Base-by-base conservation (phyloP, 108 stramenopile species). In the Cyclotella sp. region DNA sequence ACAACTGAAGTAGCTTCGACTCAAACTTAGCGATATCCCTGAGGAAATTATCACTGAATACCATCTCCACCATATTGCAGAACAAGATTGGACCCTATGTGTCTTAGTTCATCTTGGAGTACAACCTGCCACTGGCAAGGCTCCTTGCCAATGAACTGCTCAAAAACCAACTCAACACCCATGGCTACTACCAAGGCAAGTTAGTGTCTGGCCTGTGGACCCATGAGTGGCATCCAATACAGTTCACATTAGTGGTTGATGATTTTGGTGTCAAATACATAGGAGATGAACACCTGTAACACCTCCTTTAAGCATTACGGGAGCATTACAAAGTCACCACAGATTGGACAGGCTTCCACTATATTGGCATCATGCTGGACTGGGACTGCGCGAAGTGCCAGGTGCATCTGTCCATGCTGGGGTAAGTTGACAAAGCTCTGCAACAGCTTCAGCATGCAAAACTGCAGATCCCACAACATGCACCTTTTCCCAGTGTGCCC, bases 291-390 rank as follows among this genome's bases (percentile, higher is more conserved):
- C 49, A 8, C 8, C 11, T 22, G 8, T 3, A 26, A 24, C 71
- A 72, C 53, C 71, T 72, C 57, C 7, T 26, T 13, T 10, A 44
- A n/a, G n/a, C 16, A 29, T 40, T 1, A n/a, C 60, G 2, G 19
- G 44, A 42, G 61, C 19, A 59, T 5, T 72, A 72, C 71, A 59
- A 21, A 57, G 30, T 72, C 41, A 70, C 27, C 21, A 30, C 24
- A 0, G 86, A 87, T 26, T 78, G 70, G 71, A 28, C 47, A 8
- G 83, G 77, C n/a, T 9, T 26, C 14, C 53, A 40, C 0, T 84
- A 78, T 68, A 53, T 58, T 81, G 84, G 87, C 29, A 88, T 46
- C 82, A 85, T 40, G 7, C 19, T 24, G 22, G 34, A 19, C 47
- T 82, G 22, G 44, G 43, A 34, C 57, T 75, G 9, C 75, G 77